Conservation (phyloP, 2,329 filamentous ascomycete genomes). For the Claviceps humidiphila region DNA sequence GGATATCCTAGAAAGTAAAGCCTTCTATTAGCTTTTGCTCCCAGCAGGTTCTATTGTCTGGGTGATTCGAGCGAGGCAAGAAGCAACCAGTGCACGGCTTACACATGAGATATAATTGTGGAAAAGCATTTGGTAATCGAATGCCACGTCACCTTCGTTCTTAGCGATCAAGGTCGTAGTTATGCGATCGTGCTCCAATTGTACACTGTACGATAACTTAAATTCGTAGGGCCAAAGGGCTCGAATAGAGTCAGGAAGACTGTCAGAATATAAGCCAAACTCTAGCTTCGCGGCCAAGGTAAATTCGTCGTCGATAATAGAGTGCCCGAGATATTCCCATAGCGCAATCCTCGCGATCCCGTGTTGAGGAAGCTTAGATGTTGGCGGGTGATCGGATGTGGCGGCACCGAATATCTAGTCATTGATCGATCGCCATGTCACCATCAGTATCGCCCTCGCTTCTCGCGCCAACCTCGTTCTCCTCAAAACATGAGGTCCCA, state of each 20-base stretch:
- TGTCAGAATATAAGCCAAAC: slow-evolving; percentile 71
- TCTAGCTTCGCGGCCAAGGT: slow-evolving; percentile 77
- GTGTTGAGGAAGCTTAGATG: slow-evolving; percentile 73
- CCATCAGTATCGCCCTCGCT: background rate
- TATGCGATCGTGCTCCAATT: slow-evolving; percentile 59
- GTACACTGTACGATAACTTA: slow-evolving; percentile 85
- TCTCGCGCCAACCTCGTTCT: background rate
- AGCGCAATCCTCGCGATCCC: slow-evolving; percentile 81
- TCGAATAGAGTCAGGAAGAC: slow-evolving; percentile 54
- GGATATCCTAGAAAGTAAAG: slow-evolving; percentile 54
- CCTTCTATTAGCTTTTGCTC: background rate
- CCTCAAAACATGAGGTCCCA: background rate
- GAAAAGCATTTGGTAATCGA: slow-evolving; percentile 83
- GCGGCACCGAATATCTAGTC: slow-evolving; percentile 75
- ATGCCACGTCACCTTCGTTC: slow-evolving; percentile 70
- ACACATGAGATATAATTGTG: slow-evolving; percentile 75
- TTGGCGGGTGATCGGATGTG: slow-evolving; percentile 62
- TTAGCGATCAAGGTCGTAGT: slow-evolving; percentile 74
- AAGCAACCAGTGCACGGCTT: slow-evolving; percentile 41
- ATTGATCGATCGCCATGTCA: background rate
- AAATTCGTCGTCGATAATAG: slow-evolving; percentile 36
- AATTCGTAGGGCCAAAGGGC: slow-evolving; percentile 78
- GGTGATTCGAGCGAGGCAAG: background rate
- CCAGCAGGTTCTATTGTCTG: background rate
- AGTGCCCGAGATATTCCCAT: slow-evolving; percentile 93